phyloP scores from a whole-genome alignment of 495 filamentous ascomycete species.

The Delitschia confertaspora region DNA sequence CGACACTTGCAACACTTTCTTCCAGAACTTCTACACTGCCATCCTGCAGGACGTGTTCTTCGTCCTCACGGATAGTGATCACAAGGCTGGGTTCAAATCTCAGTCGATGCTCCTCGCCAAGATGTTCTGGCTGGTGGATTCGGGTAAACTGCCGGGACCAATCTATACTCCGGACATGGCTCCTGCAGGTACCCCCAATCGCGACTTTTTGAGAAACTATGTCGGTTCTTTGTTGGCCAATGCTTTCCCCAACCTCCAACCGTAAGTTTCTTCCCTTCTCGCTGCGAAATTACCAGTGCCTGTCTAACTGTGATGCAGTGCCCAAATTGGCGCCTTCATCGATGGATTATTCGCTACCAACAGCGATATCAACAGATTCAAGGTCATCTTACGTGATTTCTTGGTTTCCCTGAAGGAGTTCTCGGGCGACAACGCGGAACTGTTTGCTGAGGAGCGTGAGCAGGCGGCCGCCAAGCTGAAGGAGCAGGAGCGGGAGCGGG shows the following conservation, averaged over 20 bases:
- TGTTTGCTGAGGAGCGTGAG: slow-evolving; percentile 93
- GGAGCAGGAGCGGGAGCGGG: slow-evolving; percentile 26
- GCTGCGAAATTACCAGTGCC: too few relatives aligned
- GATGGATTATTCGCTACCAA: slow-evolving; percentile 76
- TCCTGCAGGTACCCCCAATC: slow-evolving; percentile 72
- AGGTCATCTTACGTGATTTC: slow-evolving; percentile 90
- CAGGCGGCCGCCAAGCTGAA: slow-evolving; percentile 48
- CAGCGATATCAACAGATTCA: slow-evolving; percentile 77
- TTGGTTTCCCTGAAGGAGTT: slow-evolving; percentile 95
- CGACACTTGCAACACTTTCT: slow-evolving; percentile 83
- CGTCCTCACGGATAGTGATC: slow-evolving; percentile 91
- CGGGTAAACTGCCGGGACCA: slow-evolving; percentile 81
- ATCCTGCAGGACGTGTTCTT: slow-evolving; percentile 99
- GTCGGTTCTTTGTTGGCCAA: slow-evolving; percentile 76
- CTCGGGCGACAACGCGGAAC: slow-evolving; percentile 77
- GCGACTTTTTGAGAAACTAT: slow-evolving; percentile 79
- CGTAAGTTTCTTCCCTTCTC: slow-evolving; percentile 48
- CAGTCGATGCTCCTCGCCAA: slow-evolving; percentile 87
- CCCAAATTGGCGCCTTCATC: slow-evolving; percentile 82
- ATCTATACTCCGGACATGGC: slow-evolving; percentile 79
- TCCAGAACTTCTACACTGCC: slow-evolving; percentile 88
- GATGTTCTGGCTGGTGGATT: slow-evolving; percentile 88
- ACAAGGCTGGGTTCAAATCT: slow-evolving; percentile 98
- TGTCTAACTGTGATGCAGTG: slow-evolving; percentile 44
- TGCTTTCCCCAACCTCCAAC: slow-evolving; percentile 87